Evolutionary conservation across 2,329 filamentous ascomycete species (phyloP), one percentile per base, ranked within the genome.

Genomic region (Cadophora gregata): DNA sequence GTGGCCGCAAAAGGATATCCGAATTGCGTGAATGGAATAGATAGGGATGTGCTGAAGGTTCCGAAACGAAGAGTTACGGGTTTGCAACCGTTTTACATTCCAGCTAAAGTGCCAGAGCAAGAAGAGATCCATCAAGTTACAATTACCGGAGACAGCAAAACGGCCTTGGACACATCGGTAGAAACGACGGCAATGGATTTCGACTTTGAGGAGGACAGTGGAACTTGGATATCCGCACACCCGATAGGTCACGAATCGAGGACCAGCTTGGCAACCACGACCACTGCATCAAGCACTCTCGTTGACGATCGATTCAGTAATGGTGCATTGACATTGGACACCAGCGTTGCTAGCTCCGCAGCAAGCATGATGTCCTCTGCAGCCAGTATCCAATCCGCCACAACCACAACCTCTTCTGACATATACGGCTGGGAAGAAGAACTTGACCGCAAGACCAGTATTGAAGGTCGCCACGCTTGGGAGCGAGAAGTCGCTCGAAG

Each of bases 371-470:
- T 77, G 42, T 72, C 75, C 33, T 72, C 74, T 12, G 66, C 73
- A 27, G 69, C 72, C n/a, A 76, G 77, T 29, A 75, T 76, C 31
- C 75, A 76, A 47, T 74, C 75, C 1, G 76, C 76, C 6, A 61
- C 74, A 5, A 76, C 73, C 9, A 73, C 73, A 16, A 75, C 76
- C 4, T 75, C 75, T 6, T 74, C 78, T 1, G 84, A 86, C 64
- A 71, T 80, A 4, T 86, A 86, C 64, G 84, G 85, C 14, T 87
- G 84, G 85, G 84, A 86, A 66, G 83, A 83, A 10, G 83, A 83
- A 69, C 77, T 82, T 24, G 78, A 80, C 10, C 76, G 77, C 25
- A 75, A 75, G 50, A 62, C 71, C 14, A 73, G 67, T 47, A 69
- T 72, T 4, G 74, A 77, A 60, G 47, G 56, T 14, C 67, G 63